Evolutionary conservation across 2,329 filamentous ascomycete species (phyloP).

Genomic region (Bipolaris zeicola): DNA sequence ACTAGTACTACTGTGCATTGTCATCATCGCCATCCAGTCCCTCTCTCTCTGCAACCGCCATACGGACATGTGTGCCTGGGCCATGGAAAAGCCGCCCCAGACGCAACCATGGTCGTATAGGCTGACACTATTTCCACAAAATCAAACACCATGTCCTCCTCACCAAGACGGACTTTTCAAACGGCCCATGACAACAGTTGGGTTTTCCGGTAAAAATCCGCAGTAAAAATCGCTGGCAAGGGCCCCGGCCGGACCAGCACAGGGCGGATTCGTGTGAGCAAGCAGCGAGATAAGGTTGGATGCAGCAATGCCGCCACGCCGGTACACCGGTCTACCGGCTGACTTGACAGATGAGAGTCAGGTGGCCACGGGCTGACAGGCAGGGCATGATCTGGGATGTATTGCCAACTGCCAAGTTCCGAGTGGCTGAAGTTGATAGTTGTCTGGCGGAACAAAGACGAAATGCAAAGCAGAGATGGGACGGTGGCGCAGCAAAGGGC

Average conservation of each 20-base stretch:
- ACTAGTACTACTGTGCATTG: too few relatives aligned
- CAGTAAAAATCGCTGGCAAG: slow-evolving; percentile 15
- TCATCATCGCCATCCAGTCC: too few relatives aligned
- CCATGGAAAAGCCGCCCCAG: too few relatives aligned
- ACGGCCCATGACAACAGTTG: too few relatives aligned
- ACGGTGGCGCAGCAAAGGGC: too few relatives aligned
- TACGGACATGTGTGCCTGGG: too few relatives aligned
- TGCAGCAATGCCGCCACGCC: slow-evolving; percentile 38
- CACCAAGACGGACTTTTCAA: slow-evolving; percentile 31
- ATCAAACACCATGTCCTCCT: slow-evolving; percentile 38
- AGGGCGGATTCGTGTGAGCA: slow-evolving; percentile 35
- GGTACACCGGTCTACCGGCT: slow-evolving; percentile 37
- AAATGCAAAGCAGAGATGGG: not conserved
- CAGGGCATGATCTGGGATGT: not conserved
- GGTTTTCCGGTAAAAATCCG: too few relatives aligned
- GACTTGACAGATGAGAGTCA: slow-evolving; percentile 37
- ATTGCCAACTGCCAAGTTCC: not conserved
- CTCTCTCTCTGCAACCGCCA: too few relatives aligned
- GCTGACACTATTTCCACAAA: too few relatives aligned
- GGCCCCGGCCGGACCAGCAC: slow-evolving; percentile 25
- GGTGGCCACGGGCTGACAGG: not conserved
- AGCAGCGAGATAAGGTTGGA: slow-evolving; percentile 37
- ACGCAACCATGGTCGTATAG: too few relatives aligned
- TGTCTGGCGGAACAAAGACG: not conserved
- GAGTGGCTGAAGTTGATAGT: too few relatives aligned